Evolutionary conservation across 2,329 filamentous ascomycete genomes (phyloP).

Genomic region (Ophiocordyceps camponoti-leonardi): DNA sequence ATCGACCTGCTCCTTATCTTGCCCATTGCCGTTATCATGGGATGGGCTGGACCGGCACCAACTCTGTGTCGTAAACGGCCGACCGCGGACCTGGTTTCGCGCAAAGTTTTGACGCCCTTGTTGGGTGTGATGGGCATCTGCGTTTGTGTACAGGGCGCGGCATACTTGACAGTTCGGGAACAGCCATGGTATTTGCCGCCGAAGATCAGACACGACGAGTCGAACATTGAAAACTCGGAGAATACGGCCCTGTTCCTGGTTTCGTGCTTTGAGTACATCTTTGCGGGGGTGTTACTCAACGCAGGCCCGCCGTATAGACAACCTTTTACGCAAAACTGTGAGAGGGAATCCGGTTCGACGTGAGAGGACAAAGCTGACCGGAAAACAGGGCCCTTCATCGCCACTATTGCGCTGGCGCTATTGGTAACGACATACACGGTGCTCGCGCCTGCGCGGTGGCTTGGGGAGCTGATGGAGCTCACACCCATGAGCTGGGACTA

Average conservation of each 20-base stretch:
- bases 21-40: slow-evolving; percentile 97
- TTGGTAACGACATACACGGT: slow-evolving; percentile 65
- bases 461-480: slow-evolving; percentile 67
- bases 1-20: slow-evolving; percentile 88
- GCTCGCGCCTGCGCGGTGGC: slow-evolving; percentile 50
- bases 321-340: slow-evolving; percentile 61
- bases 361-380: slow-evolving; percentile 1
- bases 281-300: slow-evolving; percentile 75
- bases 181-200: slow-evolving; percentile 84
- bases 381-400: slow-evolving; percentile 60
- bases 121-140: slow-evolving; percentile 77
- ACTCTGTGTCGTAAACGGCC: slow-evolving; percentile 68
- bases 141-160: slow-evolving; percentile 57
- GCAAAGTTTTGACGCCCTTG: slow-evolving; percentile 79
- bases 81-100: slow-evolving; percentile 78
- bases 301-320: slow-evolving; percentile 86
- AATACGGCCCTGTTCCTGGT: slow-evolving; percentile 83
- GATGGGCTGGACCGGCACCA: slow-evolving; percentile 78
- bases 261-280: slow-evolving; percentile 88
- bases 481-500: slow-evolving; percentile 61
- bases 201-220: slow-evolving; percentile 56
- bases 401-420: slow-evolving; percentile 54
- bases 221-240: slow-evolving; percentile 79
- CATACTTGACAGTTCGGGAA: slow-evolving; percentile 55
- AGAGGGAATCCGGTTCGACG: background rate